phyloP scores from a whole-genome alignment of 257 asterid genomes.

The Primulina huaijiensis region DNA sequence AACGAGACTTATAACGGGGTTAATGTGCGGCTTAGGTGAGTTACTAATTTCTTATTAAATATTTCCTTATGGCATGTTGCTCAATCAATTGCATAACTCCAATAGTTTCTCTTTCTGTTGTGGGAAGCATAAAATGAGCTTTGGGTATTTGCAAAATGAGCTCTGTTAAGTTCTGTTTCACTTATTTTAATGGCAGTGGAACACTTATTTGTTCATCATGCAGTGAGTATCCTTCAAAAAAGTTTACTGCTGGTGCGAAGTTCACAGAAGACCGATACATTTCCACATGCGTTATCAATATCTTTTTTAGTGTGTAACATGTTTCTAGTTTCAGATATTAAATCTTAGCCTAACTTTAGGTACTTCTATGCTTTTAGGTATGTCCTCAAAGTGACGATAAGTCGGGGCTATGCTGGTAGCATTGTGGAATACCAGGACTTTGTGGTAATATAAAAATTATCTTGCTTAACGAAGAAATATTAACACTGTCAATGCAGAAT shows the following conservation, averaged over 20 bases:
- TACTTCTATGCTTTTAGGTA: constrained; percentile 51
- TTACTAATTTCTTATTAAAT: constrained; percentile 19
- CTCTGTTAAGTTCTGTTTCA: neutral
- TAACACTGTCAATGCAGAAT: constrained; percentile 15
- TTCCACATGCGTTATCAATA: neutral
- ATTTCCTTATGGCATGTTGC: constrained; percentile 11
- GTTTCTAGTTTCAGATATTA: constrained; percentile 8
- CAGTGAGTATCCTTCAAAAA: no score
- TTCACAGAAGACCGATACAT: constrained; percentile 1
- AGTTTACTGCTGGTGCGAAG: neutral
- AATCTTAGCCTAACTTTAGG: constrained; percentile 20
- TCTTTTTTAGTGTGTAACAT: constrained; percentile 5
- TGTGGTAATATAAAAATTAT: constrained; percentile 51
- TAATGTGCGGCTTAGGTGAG: constrained; percentile 92
- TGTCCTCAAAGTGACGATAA: constrained; percentile 83
- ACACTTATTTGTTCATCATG: neutral
- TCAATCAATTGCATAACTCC: constrained; percentile 11
- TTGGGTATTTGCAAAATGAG: neutral
- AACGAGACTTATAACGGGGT: constrained; percentile 91
- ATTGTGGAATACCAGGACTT: constrained; percentile 88
- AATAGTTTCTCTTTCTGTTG: constrained; percentile 12
- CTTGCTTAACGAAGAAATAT: constrained; percentile 16
- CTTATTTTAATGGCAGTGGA: neutral
- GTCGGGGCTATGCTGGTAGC: constrained; percentile 95
- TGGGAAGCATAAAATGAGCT: constrained; percentile 10